Base-by-base conservation (phyloP, 768 basidiomycete genomes). In the Sporobolomyces phaffii region DNA sequence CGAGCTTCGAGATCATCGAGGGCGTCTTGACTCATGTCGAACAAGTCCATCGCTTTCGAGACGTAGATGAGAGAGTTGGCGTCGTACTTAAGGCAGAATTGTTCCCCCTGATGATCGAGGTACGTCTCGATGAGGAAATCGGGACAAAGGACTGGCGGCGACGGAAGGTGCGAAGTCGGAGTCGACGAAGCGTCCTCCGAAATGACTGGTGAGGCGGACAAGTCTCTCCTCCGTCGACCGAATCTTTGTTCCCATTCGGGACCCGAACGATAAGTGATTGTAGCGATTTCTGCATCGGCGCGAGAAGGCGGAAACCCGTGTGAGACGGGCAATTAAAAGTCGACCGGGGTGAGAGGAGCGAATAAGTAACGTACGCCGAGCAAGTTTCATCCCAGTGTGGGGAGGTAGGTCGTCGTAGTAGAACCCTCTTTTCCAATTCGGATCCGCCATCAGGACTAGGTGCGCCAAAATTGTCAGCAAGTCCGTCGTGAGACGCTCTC, bases 211-310 rank as follows among this genome's bases (percentile, higher is more conserved):
- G 50, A 9, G 3, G 49, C 24, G 20, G 62, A 48, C 60, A 63
- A 75, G 49, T 70, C 63, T 26, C 75, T 65, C 45, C 90, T 60
- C 73, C 87, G 84, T 50, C 94, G 86, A 1, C 89, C 92, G 75
- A 99, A 99, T n/a, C 96, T 88, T 71, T 87, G 83, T 78, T 99
- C 96, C 96, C 96, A 99, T 78, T 99, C 96, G 9, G 96, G 96
- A 1, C 96, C 96, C 17, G 96, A 98, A 41, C 96, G 87, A 78
- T 99, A 99, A 0, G 96, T 98, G 75, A 99, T 96, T 4, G 96
- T 99, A 15, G 96, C 96, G 71, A 99, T 98, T 80, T 99, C 93
- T 97, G 60, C 10, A n/a, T 26, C 11, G 9, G 47, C n/a, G 20
- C 29, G 26, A 43, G 24, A 18, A 28, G 31, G n/a, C n/a, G n/a